Conservation (phyloP, 352 stramenopile species). For the Globisporangium recalcitrans region DNA sequence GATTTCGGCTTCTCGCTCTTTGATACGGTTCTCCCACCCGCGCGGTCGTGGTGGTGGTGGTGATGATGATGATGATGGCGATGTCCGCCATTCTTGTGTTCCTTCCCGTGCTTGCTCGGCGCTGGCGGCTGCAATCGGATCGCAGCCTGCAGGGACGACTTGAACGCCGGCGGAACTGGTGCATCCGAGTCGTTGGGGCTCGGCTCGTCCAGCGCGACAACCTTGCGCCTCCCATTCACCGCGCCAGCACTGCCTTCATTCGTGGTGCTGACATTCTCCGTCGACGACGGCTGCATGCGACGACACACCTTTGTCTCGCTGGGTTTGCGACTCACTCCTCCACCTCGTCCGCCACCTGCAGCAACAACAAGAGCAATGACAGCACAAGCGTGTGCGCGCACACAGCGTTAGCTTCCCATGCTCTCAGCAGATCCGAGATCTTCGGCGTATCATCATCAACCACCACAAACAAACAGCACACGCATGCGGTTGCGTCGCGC, state of each 20-base stretch:
- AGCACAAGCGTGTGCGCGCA: background rate
- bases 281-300: constrained; percentile 6
- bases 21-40: background rate
- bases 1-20: constrained; percentile 11
- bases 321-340: constrained; percentile 7
- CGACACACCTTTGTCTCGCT: constrained; percentile 10
- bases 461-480: background rate
- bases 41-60: background rate
- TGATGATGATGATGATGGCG: constrained; percentile 3
- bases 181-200: constrained; percentile 1
- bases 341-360: constrained; percentile 18
- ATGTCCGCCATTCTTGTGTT: constrained; percentile 13
- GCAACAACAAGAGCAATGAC: background rate
- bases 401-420: background rate
- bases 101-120: constrained; percentile 6
- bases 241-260: background rate
- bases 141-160: constrained; percentile 47
- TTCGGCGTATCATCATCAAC: background rate
- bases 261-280: background rate
- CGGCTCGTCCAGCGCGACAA: constrained; percentile 11
- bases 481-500: background rate
- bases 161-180: constrained; percentile 29
- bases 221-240: constrained; percentile 8
- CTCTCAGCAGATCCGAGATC: background rate
- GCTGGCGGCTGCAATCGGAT: constrained; percentile 11